These are phyloP conservation scores for Cicer chorassanicum DNA, from an alignment of 306 rosid genomes.

Conservation along the genomic window DNA sequence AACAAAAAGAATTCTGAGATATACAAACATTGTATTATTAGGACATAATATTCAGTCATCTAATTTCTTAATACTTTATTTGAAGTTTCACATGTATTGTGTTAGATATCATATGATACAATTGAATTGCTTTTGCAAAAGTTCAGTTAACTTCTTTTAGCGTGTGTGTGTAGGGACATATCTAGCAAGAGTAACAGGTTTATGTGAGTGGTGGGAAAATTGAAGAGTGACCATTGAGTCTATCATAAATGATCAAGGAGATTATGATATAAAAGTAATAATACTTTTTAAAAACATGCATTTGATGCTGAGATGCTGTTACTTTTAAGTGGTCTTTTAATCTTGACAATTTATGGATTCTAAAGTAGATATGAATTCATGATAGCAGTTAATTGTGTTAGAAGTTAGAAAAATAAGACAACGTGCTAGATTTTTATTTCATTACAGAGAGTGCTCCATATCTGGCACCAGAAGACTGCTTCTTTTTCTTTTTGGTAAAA, in stretches of 20 bases:
- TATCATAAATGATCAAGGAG: slow-evolving; percentile 37
- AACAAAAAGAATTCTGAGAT: slow-evolving; percentile 4
- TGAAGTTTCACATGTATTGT: slow-evolving; percentile 25
- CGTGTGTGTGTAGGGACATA: background rate
- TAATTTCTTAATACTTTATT: slow-evolving; percentile 1
- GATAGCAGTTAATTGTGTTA: slow-evolving; percentile 37
- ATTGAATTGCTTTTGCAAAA: slow-evolving; percentile 29
- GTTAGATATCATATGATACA: slow-evolving; percentile 29
- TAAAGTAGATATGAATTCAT: slow-evolving; percentile 34
- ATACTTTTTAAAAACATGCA: slow-evolving; percentile 5
- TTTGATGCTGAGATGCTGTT: slow-evolving; percentile 20
- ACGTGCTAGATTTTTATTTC: slow-evolving; percentile 34
- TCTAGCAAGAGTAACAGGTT: slow-evolving; percentile 13
- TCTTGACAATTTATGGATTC: slow-evolving; percentile 29
- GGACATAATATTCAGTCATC: slow-evolving; percentile 20
- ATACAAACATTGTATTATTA: slow-evolving; percentile 27
- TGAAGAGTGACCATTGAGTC: background rate
- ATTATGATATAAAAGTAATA: slow-evolving; percentile 17
- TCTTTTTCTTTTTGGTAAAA: background rate
- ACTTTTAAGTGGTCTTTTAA: background rate
- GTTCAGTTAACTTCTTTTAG: slow-evolving; percentile 1
- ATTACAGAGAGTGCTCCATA: slow-evolving; percentile 17
- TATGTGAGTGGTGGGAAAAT: slow-evolving; percentile 26
- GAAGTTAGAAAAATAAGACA: slow-evolving; percentile 33
- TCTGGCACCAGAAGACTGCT: slow-evolving; percentile 2